These are phyloP conservation scores for Durotheca rogersii DNA, from an alignment of 495 filamentous ascomycete genomes.

Conservation along the genomic window DNA sequence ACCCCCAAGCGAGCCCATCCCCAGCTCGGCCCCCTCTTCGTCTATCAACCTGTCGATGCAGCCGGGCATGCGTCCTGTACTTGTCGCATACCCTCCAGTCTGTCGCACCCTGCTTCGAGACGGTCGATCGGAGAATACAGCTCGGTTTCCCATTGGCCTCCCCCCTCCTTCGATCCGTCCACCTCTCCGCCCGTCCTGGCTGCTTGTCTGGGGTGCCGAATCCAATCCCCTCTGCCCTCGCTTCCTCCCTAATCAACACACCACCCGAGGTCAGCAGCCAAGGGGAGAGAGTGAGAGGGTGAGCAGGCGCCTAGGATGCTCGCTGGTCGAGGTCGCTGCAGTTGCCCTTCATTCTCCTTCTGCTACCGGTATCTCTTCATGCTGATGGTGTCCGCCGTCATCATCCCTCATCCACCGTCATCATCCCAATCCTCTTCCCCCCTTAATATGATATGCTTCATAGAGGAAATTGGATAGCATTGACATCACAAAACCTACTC, in stretches of 20 bases:
- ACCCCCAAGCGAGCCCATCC: conserved; percentile 2
- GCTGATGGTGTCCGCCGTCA: background rate
- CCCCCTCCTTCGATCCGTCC: background rate
- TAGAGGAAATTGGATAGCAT: background rate
- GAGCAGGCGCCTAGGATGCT: too few species aligned
- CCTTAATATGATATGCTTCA: conserved; percentile 12
- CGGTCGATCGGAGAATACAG: conserved; percentile 20
- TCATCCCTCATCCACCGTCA: too few species aligned
- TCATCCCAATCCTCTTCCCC: too few species aligned
- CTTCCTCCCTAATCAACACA: conserved; percentile 11
- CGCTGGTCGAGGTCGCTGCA: conserved; percentile 21
- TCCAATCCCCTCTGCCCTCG: conserved; percentile 13
- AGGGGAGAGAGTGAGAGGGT: conserved; percentile 10
- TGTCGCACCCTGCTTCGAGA: conserved; percentile 20
- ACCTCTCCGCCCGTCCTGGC: background rate
- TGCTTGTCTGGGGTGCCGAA: conserved; percentile 8
- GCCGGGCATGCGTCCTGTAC: conserved; percentile 1
- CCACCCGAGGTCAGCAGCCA: conserved; percentile 13
- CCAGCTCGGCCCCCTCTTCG: background rate
- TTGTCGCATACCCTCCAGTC: conserved; percentile 10
- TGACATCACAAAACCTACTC: conserved; percentile 1
- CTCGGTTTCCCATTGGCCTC: conserved; percentile 11
- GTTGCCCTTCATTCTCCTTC: conserved; percentile 14
- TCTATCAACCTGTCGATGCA: background rate
- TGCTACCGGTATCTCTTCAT: conserved; percentile 1